Percentiles rank a stretch among this genome's conserved stretches.
Evolutionary conservation across 164 flowering plant species (phyloP).

Genomic region (Warburgia ugandensis): DNA sequence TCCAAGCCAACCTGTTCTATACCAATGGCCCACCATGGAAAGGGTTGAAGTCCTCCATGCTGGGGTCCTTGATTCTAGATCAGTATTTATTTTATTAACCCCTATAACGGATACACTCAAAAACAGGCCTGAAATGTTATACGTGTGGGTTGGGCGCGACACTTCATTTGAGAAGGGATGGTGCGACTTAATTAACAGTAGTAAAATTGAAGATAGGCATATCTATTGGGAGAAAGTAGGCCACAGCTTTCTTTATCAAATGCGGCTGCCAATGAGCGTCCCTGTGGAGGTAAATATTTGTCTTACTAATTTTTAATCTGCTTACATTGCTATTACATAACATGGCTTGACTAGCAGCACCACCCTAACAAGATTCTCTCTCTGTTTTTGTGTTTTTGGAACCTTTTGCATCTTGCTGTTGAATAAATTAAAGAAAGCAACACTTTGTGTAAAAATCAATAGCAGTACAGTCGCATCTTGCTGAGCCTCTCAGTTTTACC

Average conservation of each 20-base stretch:
- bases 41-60: constrained; percentile 25
- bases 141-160: constrained; percentile 37
- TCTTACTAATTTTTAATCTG: not conserved
- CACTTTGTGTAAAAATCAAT: too few relatives aligned
- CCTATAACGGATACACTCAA: constrained; percentile 12
- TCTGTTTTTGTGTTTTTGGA: too few relatives aligned
- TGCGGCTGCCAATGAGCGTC: constrained; percentile 26
- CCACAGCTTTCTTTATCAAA: constrained; percentile 20
- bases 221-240: constrained; percentile 24
- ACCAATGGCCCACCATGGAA: constrained; percentile 32
- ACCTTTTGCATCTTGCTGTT: too few relatives aligned
- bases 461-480: too few relatives aligned
- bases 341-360: constrained; percentile 1
- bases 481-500: too few relatives aligned
- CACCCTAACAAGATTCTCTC: too few relatives aligned
- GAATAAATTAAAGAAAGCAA: too few relatives aligned
- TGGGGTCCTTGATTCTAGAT: constrained; percentile 30
- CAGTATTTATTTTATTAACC: constrained; percentile 34
- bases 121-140: constrained; percentile 16
- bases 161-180: constrained; percentile 12
- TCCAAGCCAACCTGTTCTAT: constrained; percentile 15
- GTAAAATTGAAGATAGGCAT: constrained; percentile 11
- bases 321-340: not conserved
- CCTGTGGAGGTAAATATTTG: constrained; percentile 37
- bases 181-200: constrained; percentile 9